Evolutionary conservation across 106 monocot genomes (phyloP).

Genomic region (Allium sativum): DNA sequence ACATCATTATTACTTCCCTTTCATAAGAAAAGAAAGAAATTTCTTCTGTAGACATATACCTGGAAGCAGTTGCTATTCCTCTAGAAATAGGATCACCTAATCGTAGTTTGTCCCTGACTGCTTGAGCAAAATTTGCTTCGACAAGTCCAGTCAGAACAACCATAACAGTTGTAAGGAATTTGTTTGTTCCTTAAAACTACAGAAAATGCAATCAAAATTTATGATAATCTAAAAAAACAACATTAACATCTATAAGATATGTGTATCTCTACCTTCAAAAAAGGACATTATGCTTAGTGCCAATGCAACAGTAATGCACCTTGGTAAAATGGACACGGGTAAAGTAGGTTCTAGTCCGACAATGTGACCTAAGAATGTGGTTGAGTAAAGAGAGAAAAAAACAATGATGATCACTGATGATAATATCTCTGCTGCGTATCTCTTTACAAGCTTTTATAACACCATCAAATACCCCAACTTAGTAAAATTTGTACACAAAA

Average conservation of each 20-base stretch:
- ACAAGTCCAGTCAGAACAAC: slow-evolving; percentile 77
- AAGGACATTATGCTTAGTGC: slow-evolving; percentile 91
- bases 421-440: slow-evolving; percentile 90
- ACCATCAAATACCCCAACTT: background rate
- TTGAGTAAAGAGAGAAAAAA: slow-evolving; percentile 77
- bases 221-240: background rate
- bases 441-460: slow-evolving; percentile 61
- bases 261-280: slow-evolving; percentile 46
- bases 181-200: slow-evolving; percentile 42
- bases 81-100: slow-evolving; percentile 80
- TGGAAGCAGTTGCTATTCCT: slow-evolving; percentile 93
- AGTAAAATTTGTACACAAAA: background rate
- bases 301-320: slow-evolving; percentile 91
- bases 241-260: background rate
- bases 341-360: slow-evolving; percentile 55
- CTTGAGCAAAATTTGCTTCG: too few relatives aligned
- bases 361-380: slow-evolving; percentile 61
- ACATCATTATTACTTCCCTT: too few relatives aligned
- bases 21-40: too few relatives aligned
- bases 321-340: slow-evolving; percentile 87
- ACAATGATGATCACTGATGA: slow-evolving; percentile 65
- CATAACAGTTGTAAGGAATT: slow-evolving; percentile 78
- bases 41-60: slow-evolving; percentile 23
- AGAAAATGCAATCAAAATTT: background rate
- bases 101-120: slow-evolving; percentile 65